phyloP scores from a whole-genome alignment of 805 yeast genomes.

The Wickerhamiella azymoides region DNA sequence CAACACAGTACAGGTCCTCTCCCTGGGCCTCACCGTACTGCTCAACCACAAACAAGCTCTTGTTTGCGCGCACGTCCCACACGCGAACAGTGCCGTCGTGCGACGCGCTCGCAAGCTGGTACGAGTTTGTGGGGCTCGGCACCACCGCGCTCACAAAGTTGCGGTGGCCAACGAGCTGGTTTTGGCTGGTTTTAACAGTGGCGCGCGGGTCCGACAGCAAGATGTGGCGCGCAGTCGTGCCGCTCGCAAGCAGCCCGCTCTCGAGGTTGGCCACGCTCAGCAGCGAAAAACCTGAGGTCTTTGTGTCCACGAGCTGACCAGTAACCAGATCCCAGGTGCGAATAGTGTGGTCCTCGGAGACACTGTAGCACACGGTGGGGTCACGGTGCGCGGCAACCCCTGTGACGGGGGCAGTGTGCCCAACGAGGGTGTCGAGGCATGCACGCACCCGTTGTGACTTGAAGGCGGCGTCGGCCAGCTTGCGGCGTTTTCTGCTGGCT shows the following conservation, averaged over 20 bases:
- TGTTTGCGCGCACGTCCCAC: conserved; percentile 88
- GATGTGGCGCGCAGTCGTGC: conserved; percentile 97
- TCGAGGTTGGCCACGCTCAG: conserved; percentile 61
- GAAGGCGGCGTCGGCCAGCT: conserved; percentile 55
- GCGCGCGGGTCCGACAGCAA: conserved; percentile 84
- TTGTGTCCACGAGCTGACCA: conserved; percentile 70
- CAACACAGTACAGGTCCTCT: conserved; percentile 70
- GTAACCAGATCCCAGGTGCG: conserved; percentile 95
- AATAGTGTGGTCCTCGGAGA: conserved; percentile 87
- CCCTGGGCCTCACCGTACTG: conserved; percentile 34
- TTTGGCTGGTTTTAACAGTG: conserved; percentile 41
- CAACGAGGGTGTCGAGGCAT: conserved; percentile 63
- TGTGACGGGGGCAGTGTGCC: conserved; percentile 80
- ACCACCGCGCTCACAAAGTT: conserved; percentile 77
- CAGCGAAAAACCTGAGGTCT: conserved; percentile 72
- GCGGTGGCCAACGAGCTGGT: conserved; percentile 75
- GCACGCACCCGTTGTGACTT: conserved; percentile 66
- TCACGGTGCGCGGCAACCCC: conserved; percentile 70
- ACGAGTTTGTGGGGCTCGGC: conserved; percentile 61
- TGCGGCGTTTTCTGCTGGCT: conserved; percentile 79
- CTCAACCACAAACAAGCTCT: conserved; percentile 66
- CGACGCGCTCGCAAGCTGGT: conserved; percentile 80
- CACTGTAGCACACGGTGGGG: conserved; percentile 76
- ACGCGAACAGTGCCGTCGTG: conserved; percentile 92
- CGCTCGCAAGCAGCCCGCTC: conserved; percentile 58